A percentile compares a stretch with the other conserved stretches of the same genome.
phyloP scores from a whole-genome alignment of 2,329 filamentous ascomycete genomes.

The Exophiala spinifera region DNA sequence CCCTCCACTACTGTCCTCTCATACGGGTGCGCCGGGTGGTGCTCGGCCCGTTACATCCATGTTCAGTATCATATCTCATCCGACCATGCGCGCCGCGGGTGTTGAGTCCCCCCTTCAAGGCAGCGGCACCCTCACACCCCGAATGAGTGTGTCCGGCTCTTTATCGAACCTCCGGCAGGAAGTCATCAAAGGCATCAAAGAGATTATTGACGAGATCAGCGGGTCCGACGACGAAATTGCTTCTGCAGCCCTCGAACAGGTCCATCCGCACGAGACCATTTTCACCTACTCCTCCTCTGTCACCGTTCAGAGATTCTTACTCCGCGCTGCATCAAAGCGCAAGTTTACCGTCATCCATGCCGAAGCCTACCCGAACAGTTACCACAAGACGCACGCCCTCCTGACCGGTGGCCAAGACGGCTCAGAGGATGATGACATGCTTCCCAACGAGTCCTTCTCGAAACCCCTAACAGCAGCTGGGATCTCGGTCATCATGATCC shows the following conservation, averaged over 20 bases:
- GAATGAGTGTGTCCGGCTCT: slow-evolving; percentile 30
- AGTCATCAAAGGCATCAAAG: slow-evolving; percentile 88
- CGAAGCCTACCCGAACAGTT: slow-evolving; percentile 68
- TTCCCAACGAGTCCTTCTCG: slow-evolving; percentile 56
- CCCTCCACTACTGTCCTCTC: slow-evolving; percentile 60
- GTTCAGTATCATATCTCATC: slow-evolving; percentile 80
- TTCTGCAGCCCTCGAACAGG: slow-evolving; percentile 81
- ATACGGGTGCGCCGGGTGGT: slow-evolving; percentile 57
- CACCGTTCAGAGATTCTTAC: slow-evolving; percentile 84
- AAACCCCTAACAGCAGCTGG: slow-evolving; percentile 76
- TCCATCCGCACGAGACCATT: slow-evolving; percentile 89
- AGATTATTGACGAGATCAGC: slow-evolving; percentile 92
- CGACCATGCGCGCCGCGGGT: slow-evolving; percentile 37
- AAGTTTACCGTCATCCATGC: slow-evolving; percentile 89
- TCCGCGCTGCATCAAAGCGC: slow-evolving; percentile 81
- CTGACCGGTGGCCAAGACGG: slow-evolving; percentile 52
- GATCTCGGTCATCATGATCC: slow-evolving; percentile 77
- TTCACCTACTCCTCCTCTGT: slow-evolving; percentile 82
- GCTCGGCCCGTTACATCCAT: slow-evolving; percentile 62
- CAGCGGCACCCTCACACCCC: slow-evolving; percentile 35
- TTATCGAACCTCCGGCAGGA: slow-evolving; percentile 76
- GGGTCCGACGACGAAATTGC: slow-evolving; percentile 93
- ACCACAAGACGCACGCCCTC: slow-evolving; percentile 60
- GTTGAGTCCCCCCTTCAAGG: slow-evolving; percentile 39
- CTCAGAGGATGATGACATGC: slow-evolving; percentile 41